Conservation (phyloP, 305 asterid species). For the Fraxinus latifolia region DNA sequence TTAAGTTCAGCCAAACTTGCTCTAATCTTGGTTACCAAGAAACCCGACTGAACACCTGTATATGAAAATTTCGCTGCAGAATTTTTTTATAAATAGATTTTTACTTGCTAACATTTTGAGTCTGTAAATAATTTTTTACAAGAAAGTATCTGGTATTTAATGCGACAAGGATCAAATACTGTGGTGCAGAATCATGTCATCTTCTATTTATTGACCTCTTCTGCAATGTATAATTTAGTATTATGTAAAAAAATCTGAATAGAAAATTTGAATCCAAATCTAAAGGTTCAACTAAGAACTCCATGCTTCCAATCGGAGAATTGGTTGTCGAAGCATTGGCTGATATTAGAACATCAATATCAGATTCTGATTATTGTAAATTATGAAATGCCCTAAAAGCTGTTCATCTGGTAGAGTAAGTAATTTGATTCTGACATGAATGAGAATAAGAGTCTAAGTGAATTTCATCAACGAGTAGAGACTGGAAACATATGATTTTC, state of each 20-base stretch:
- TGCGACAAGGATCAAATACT: constrained; percentile 6
- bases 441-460: constrained; percentile 45
- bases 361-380: constrained; percentile 43
- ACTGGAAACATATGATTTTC: constrained; percentile 37
- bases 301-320: constrained; percentile 64
- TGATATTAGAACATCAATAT: constrained; percentile 51
- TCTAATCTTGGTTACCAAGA: neutral
- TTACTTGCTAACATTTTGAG: neutral
- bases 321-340: constrained; percentile 61
- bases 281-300: constrained; percentile 42
- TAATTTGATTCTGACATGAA: constrained; percentile 60
- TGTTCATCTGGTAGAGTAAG: constrained; percentile 40
- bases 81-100: constrained; percentile 9
- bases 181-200: constrained; percentile 13
- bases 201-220: constrained; percentile 10
- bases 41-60: constrained; percentile 1
- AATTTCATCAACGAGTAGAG: constrained; percentile 41
- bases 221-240: neutral
- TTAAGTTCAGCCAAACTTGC: neutral
- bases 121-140: constrained; percentile 4
- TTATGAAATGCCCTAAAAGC: constrained; percentile 30
- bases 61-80: constrained; percentile 20
- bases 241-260: constrained; percentile 15
- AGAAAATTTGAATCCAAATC: constrained; percentile 56
- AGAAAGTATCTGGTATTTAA: neutral